Percentiles rank a stretch among this genome's conserved stretches.
Conservation (phyloP, 2,329 filamentous ascomycete species). For the Stemphylium lycopersici region DNA sequence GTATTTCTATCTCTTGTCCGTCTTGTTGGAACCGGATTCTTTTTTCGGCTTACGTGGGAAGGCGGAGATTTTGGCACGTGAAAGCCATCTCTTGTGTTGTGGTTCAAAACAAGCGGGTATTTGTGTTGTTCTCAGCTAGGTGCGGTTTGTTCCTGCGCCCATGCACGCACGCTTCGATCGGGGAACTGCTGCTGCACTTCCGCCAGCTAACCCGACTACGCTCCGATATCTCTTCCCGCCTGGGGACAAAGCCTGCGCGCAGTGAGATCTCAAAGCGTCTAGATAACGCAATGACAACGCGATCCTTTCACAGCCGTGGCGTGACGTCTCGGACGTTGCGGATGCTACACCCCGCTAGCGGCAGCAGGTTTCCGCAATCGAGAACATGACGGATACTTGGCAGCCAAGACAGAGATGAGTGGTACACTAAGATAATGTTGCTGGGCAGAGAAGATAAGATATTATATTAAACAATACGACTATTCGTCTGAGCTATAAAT, state of each 20-base stretch:
- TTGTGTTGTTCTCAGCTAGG: too few species aligned
- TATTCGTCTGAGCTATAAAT: constrained; percentile 15
- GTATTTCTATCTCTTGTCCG: background rate
- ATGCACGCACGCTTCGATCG: too few species aligned
- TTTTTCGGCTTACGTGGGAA: background rate
- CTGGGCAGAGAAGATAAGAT: background rate
- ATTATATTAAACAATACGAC: constrained; percentile 1
- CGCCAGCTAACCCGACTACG: too few species aligned
- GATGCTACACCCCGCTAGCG: background rate
- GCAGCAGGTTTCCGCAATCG: background rate
- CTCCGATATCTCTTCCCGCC: too few species aligned
- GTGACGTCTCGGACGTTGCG: background rate
- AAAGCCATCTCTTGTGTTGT: background rate
- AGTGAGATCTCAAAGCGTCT: background rate
- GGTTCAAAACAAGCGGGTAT: too few species aligned
- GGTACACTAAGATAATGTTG: background rate
- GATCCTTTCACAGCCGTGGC: background rate
- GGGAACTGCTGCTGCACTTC: too few species aligned
- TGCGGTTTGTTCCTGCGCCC: too few species aligned
- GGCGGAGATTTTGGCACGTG: background rate
- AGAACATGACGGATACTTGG: constrained; percentile 2
- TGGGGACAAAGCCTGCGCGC: too few species aligned
- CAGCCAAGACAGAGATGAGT: background rate
- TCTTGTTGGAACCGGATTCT: background rate
- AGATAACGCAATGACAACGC: background rate